phyloP scores from a whole-genome alignment of 345 rosid genomes.

The Trapa incisa region DNA sequence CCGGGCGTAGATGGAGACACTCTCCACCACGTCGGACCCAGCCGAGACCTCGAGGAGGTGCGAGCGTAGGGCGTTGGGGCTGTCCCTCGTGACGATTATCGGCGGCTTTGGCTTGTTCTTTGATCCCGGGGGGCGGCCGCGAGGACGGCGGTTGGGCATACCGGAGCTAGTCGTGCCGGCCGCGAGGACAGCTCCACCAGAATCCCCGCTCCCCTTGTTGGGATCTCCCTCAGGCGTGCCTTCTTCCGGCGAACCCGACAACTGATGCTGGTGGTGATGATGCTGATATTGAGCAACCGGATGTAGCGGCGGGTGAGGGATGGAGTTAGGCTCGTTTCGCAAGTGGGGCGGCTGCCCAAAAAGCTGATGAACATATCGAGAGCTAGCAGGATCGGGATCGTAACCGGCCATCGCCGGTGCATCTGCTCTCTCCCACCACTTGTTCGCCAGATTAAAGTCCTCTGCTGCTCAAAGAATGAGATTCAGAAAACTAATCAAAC shows the following conservation, averaged over 20 bases:
- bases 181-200: not conserved
- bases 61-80: constrained; percentile 66
- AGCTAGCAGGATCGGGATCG: constrained; percentile 4
- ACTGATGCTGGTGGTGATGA: constrained; percentile 6
- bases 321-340: constrained; percentile 1
- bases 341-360: constrained; percentile 4
- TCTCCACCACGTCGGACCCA: constrained; percentile 56
- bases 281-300: not conserved
- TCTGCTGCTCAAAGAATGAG: too few species aligned
- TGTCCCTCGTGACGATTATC: constrained; percentile 55
- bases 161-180: constrained; percentile 10
- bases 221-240: constrained; percentile 2
- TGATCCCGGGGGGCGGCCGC: constrained; percentile 78
- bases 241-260: constrained; percentile 6
- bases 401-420: constrained; percentile 3
- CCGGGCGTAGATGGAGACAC: constrained; percentile 42
- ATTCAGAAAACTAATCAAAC: too few species aligned
- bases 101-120: constrained; percentile 71
- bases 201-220: not conserved
- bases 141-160: constrained; percentile 40
- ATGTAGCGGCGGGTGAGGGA: not conserved
- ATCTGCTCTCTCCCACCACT: constrained; percentile 8
- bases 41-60: constrained; percentile 58
- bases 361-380: constrained; percentile 5
- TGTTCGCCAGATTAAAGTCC: constrained; percentile 1